Base-by-base conservation (phyloP, 1,139 yeast species). In the Suhomyces terraborum region DNA sequence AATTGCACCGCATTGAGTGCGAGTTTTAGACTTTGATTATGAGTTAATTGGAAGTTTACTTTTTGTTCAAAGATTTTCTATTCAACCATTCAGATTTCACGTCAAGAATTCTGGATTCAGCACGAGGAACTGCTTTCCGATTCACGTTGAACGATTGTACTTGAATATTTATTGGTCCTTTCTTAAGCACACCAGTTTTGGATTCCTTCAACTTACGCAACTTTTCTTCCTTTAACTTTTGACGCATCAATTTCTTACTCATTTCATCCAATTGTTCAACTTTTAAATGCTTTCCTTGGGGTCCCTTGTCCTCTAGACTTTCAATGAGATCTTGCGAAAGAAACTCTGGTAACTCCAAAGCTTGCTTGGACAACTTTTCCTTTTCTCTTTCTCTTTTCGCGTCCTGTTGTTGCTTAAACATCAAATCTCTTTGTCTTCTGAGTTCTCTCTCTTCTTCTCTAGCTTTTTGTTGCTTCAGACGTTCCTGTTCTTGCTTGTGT, bases 81-180 rank as follows among this genome's bases (percentile, higher is more conserved):
- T 72, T 75, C 49, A 82, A 62, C 88, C 88, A 82, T 52, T 76
- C 75, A 40, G 75, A 77, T 55, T 71, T 78, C 22, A 73, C 63
- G 35, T 61, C 66, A 38, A 75, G 57, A 9, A 74, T 64, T 32
- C 63, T 58, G 17, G 60, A 55, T 44, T 74, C 79, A 32, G 75
- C 72, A 32, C 64, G 64, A 8, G 84, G 84, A 3, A 73, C 78
- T 6, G 63, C 53, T 41, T 61, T 68, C 41, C 56, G 58, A 35
- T 61, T 57, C 37, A 48, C 50, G 36, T 54, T 49, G 29, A 51
- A 55, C 4, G 57, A 37, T 45, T 71, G 66, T 19, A 75, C 77
- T 52, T 65, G 68, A 13, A 80, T 85, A 50, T 63, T 70, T 23
- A 80, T 82, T 4, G 84, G 82, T 0, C 86, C 85, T 52, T 71